Base-by-base conservation (phyloP, 768 basidiomycete species). In the Lactarius hatsudake region DNA sequence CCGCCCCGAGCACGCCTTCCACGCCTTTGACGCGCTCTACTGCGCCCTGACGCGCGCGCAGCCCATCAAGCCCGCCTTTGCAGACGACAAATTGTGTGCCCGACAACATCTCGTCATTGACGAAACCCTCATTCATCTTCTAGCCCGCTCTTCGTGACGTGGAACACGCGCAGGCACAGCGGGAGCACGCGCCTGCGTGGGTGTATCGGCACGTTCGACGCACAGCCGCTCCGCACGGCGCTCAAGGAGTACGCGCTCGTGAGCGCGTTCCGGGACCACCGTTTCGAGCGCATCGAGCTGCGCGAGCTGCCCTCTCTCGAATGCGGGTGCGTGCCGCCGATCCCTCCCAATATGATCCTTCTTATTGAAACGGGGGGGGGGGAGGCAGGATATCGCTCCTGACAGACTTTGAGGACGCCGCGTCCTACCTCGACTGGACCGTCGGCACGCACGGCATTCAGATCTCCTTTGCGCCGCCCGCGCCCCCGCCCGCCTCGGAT, bases 61-160 rank as follows among this genome's bases (percentile, higher is more conserved):
- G 43, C 86, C 87, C 5, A 80, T 91, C 64, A 74, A 81, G 18
- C 87, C 91, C 54, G 74, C 78, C 64, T 94, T 94, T 75, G 75
- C 82, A 17, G 83, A 93, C 69, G 87, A 88, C 64, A 88, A 91
- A 76, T 95, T 87, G 94, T 96, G 76, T 38, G 38, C 12, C 34
- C 26, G n/a, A n/a, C n/a, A n/a, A n/a, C n/a, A 28, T 28, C 26
- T 28, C 26, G 2, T 12, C 34, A 12, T 36, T 12, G 34, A 36
- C 10, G 10, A 36, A 36, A 36, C 9, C 34, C 9, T 36, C 9
- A 45, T 1, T 28, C 20, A n/a, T 1, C 9, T 30, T 18, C 23
- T 69, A 94, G 94, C 77, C 94, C 96, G 15, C 81, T 99, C 63
- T 99, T 99, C 77, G 94, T 98, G 38, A 98, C 96, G 7, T 99